Conservation (phyloP, 768 basidiomycete species). For the Rhizopogon rudus region DNA sequence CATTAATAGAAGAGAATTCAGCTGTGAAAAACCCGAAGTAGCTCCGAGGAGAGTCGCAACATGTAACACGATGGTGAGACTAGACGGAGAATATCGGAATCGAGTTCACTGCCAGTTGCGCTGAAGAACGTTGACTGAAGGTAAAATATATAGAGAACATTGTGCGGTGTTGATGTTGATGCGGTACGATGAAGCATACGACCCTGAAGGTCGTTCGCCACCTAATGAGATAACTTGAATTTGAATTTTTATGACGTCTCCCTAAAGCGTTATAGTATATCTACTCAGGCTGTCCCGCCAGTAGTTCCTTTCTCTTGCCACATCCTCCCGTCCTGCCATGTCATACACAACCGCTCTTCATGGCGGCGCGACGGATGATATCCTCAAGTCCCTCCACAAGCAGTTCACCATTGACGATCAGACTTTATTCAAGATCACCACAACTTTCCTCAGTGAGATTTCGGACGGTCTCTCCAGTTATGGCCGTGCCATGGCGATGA, state of each 20-base stretch:
- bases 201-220: no score
- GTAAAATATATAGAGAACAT: no score
- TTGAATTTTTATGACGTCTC: neutral
- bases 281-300: neutral
- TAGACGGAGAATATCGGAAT: no score
- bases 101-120: no score
- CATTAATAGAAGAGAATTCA: no score
- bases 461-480: slow-evolving; percentile 67
- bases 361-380: slow-evolving; percentile 37
- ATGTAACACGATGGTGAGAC: no score
- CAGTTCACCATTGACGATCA: slow-evolving; percentile 68
- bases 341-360: slow-evolving; percentile 36
- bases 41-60: no score
- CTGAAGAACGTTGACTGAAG: no score
- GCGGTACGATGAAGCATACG: no score
- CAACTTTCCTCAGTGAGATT: slow-evolving; percentile 79
- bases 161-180: no score
- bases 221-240: no score
- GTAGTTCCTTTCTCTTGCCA: neutral
- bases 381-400: slow-evolving; percentile 61
- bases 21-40: no score
- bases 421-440: slow-evolving; percentile 62
- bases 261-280: neutral
- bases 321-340: slow-evolving; percentile 18
- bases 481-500: slow-evolving; percentile 88